Conservation (phyloP, 2,329 filamentous ascomycete genomes). For the Aspergillus sp. region DNA sequence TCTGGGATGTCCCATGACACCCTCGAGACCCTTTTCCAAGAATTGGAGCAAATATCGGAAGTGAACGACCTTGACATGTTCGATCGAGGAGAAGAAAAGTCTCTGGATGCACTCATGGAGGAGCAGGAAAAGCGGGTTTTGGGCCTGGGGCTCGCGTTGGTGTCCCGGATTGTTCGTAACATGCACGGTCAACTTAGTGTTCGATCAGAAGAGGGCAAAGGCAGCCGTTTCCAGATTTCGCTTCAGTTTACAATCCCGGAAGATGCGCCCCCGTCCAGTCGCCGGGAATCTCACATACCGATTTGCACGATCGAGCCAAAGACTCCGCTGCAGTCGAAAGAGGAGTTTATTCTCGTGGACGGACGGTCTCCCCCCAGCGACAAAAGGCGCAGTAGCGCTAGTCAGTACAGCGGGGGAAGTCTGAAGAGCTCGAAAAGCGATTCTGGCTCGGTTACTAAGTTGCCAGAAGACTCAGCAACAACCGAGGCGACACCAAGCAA, state of each 20-base stretch:
- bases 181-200: slow-evolving; percentile 86
- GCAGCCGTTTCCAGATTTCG: slow-evolving; percentile 78
- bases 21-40: slow-evolving; percentile 60
- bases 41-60: slow-evolving; percentile 64
- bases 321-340: slow-evolving; percentile 18
- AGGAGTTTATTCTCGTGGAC: slow-evolving; percentile 41
- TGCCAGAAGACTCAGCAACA: too few species aligned
- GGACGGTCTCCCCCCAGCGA: slow-evolving; percentile 12
- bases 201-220: slow-evolving; percentile 79
- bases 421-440: neutral
- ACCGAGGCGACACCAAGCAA: too few species aligned
- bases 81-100: slow-evolving; percentile 27
- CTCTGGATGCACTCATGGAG: neutral
- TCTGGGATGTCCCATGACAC: slow-evolving; percentile 59
- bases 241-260: slow-evolving; percentile 69
- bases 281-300: slow-evolving; percentile 25
- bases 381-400: neutral
- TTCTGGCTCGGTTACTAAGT: neutral
- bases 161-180: slow-evolving; percentile 82
- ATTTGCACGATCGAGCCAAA: neutral
- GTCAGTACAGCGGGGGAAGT: neutral
- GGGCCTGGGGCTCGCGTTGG: slow-evolving; percentile 81
- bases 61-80: neutral
- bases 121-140: slow-evolving; percentile 51
- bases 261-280: slow-evolving; percentile 7